Evolutionary conservation across 352 stramenopile species (phyloP).

Genomic region (Pythium diclinum): DNA sequence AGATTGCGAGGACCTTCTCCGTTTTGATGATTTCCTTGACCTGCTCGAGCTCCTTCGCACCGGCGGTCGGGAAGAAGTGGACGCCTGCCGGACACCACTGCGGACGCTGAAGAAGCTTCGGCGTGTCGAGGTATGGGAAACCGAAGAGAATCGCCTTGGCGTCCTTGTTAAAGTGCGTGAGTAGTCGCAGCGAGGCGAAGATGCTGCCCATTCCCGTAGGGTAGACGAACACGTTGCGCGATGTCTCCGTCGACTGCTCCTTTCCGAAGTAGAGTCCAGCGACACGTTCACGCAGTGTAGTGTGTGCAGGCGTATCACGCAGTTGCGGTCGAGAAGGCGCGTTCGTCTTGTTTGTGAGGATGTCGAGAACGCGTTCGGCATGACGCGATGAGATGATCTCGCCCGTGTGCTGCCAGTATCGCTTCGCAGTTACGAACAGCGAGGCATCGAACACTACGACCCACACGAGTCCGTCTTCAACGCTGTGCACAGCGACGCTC

Average conservation of each 20-base stretch:
- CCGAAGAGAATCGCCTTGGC: slow-evolving; percentile 87
- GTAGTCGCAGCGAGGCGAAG: slow-evolving; percentile 74
- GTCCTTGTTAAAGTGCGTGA: slow-evolving; percentile 41
- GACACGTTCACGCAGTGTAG: slow-evolving; percentile 46
- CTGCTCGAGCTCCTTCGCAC: slow-evolving; percentile 54
- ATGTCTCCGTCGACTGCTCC: slow-evolving; percentile 4
- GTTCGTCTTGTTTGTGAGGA: slow-evolving; percentile 33
- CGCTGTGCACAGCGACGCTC: slow-evolving; percentile 33
- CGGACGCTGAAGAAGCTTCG: slow-evolving; percentile 89
- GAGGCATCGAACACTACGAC: slow-evolving; percentile 72
- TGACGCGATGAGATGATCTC: slow-evolving; percentile 90
- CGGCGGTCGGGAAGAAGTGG: slow-evolving; percentile 87
- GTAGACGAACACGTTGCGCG: slow-evolving; percentile 65
- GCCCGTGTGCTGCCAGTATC: slow-evolving; percentile 93
- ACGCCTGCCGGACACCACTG: slow-evolving; percentile 85
- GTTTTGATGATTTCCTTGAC: slow-evolving; percentile 66
- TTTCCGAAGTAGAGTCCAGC: slow-evolving; percentile 47
- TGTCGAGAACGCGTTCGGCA: slow-evolving; percentile 55
- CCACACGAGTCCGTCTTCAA: slow-evolving; percentile 49
- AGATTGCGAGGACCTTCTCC: slow-evolving; percentile 82
- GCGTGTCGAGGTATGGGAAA: slow-evolving; percentile 93
- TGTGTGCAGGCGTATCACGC: slow-evolving; percentile 31
- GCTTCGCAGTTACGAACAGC: slow-evolving; percentile 53
- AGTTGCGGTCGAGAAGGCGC: slow-evolving; percentile 8
- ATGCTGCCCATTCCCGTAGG: slow-evolving; percentile 89